Percentiles rank a stretch among this genome's conserved stretches.
phyloP scores from a whole-genome alignment of 768 basidiomycete genomes.

The Pseudohyphozyma bogoriensis region DNA sequence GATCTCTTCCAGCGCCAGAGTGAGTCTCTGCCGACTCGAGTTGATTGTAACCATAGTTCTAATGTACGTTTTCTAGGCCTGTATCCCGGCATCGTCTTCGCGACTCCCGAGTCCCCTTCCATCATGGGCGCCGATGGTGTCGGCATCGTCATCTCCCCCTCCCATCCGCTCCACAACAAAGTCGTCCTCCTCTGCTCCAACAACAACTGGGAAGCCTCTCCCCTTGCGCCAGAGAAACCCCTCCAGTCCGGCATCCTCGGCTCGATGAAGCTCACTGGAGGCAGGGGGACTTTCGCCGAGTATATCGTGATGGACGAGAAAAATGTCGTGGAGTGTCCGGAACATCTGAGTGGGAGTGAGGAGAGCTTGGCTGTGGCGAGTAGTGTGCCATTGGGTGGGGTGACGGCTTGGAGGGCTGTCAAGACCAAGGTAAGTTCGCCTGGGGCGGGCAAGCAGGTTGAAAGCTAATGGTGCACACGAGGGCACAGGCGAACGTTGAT shows the following conservation, averaged over 20 bases:
- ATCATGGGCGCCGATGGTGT: slow-evolving; percentile 32
- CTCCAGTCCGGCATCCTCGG: slow-evolving; percentile 60
- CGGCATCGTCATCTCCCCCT: slow-evolving; percentile 27
- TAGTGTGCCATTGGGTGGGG: slow-evolving; percentile 64
- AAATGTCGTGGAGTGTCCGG: slow-evolving; percentile 52
- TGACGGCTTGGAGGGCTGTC: slow-evolving; percentile 84
- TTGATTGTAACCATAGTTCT: neutral
- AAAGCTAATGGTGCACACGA: neutral
- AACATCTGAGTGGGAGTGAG: slow-evolving; percentile 51
- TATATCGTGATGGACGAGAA: slow-evolving; percentile 63
- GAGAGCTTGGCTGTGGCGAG: slow-evolving; percentile 41
- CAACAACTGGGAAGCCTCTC: slow-evolving; percentile 21
- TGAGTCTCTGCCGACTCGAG: slow-evolving; percentile 24
- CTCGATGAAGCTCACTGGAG: slow-evolving; percentile 44
- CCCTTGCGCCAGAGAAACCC: slow-evolving; percentile 24
- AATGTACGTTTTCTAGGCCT: neutral
- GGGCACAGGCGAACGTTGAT: slow-evolving; percentile 51
- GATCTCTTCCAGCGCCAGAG: slow-evolving; percentile 43
- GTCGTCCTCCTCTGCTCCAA: slow-evolving; percentile 22
- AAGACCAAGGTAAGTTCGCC: slow-evolving; percentile 49
- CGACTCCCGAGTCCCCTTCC: slow-evolving; percentile 2
- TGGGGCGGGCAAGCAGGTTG: neutral
- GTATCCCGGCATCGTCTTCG: slow-evolving; percentile 31
- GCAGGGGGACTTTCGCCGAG: slow-evolving; percentile 59
- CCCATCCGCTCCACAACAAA: slow-evolving; percentile 16